Evolutionary conservation across 257 asterid species (phyloP), one percentile per base, ranked within the genome.

Genomic region (Solanum virginianum): DNA sequence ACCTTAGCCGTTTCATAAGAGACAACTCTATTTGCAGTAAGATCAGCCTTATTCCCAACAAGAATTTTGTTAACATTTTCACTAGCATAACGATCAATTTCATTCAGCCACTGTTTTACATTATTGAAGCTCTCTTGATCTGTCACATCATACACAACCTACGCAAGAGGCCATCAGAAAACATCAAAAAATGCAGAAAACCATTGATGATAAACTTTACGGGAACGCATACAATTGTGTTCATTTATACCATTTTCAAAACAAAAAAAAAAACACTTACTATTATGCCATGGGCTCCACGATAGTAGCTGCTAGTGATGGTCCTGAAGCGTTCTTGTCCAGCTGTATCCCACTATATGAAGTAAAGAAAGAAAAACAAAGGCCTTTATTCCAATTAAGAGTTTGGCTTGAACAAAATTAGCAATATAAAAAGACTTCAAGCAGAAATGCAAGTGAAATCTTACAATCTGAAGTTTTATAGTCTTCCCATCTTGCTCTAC

Each of bases 401-500:
- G 39, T 77, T 51, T 77, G 63, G 6, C 63, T 51, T 16, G 62
- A 77, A 77, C 6, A 77, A 77, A 16, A 15, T 51, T 17, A 77
- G 82, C 45, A 18, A 51, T 29, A 51, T 5, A 51, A 49, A 24
- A 77, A 15, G 47, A 77, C 15, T 75, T 75, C 26, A 77, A 51
- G 15, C 24, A 26, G 45, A 77, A 26, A 54, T 51, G 82, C 63
- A 77, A 77, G 82, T 77, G 16, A 77, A 24, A 45, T 26, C 82
- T 51, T 77, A 77, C 82, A 51, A 77, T 77, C 82, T 77, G 82
- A 77, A 77, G 82, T 51, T 77, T 77, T 24, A 77, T 77, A 51
- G 82, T 91, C 88, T 91, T 91, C 62, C 92, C 92, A 86, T 91
- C 94, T 87, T 91, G 94, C 88, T 91, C 94, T 89, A 91, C 94